A percentile compares a stretch with the other conserved stretches of the same genome.
phyloP scores from a whole-genome alignment of 768 basidiomycete species.

The Arthromyces matolae region DNA sequence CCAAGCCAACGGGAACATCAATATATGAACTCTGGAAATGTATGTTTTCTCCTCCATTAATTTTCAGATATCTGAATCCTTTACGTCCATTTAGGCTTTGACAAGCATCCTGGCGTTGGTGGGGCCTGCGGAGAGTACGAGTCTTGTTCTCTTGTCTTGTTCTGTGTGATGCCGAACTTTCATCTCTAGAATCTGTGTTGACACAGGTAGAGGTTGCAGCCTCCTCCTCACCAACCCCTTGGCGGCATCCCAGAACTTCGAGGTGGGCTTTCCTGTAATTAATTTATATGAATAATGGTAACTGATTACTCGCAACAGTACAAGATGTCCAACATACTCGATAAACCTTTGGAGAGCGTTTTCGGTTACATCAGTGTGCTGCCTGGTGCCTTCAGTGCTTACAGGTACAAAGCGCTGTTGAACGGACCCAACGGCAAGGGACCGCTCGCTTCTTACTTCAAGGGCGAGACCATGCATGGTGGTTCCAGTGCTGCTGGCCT shows the following conservation, averaged over 20 bases:
- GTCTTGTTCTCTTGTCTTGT: not conserved
- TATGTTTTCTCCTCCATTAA: constrained; percentile 18
- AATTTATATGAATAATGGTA: not conserved
- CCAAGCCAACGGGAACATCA: constrained; percentile 90
- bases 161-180: not conserved
- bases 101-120: constrained; percentile 80
- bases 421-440: constrained; percentile 88
- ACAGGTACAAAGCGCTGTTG: constrained; percentile 81
- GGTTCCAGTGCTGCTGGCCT: constrained; percentile 59
- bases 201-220: constrained; percentile 69
- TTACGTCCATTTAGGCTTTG: constrained; percentile 67
- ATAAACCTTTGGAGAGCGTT: constrained; percentile 93
- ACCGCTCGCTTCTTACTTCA: constrained; percentile 90
- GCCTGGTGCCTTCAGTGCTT: constrained; percentile 90
- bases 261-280: constrained; percentile 46
- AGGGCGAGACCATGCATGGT: constrained; percentile 85
- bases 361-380: constrained; percentile 86
- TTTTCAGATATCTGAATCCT: not conserved
- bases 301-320: constrained; percentile 43
- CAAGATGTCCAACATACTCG: constrained; percentile 95
- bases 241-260: constrained; percentile 94
- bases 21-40: constrained; percentile 98
- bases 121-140: constrained; percentile 92
- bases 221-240: constrained; percentile 71
- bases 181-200: constrained; percentile 67